Conservation (phyloP, 805 yeast genomes). For the Ogataea trehaloabstinens region DNA sequence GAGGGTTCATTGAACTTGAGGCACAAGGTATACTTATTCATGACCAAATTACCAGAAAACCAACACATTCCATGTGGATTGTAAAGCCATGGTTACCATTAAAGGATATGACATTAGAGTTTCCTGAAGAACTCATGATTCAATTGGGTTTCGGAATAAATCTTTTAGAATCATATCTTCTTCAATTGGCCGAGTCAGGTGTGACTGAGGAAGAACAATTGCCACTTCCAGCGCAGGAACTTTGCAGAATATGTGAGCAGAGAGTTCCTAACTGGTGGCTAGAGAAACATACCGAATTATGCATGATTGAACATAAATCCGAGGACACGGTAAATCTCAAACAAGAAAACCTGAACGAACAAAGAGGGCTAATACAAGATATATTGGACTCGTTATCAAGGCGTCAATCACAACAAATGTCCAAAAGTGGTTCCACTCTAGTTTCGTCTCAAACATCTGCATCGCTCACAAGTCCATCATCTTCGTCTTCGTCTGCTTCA, state of each 20-base stretch:
- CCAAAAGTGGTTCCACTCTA: conserved; percentile 16
- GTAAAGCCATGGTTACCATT: conserved; percentile 72
- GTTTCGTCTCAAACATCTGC: conserved; percentile 21
- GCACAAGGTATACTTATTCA: conserved; percentile 91
- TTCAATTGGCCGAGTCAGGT: conserved; percentile 60
- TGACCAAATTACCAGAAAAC: conserved; percentile 52
- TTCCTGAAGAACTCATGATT: conserved; percentile 69
- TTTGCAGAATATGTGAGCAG: conserved; percentile 91
- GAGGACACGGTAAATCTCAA: conserved; percentile 71
- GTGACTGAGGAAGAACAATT: conserved; percentile 60
- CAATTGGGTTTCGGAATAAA: conserved; percentile 88
- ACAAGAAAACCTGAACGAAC: conserved; percentile 79
- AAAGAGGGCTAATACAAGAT: conserved; percentile 47
- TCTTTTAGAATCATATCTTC: conserved; percentile 71
- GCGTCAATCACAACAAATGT: conserved; percentile 15
- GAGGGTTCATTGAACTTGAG: conserved; percentile 69
- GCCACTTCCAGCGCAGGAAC: conserved; percentile 77
- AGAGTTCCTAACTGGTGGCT: conserved; percentile 95
- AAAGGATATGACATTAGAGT: conserved; percentile 57
- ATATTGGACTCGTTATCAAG: conserved; percentile 40
- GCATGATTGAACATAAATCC: conserved; percentile 79
- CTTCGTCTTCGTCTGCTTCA: conserved; percentile 25
- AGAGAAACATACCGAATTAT: conserved; percentile 84
- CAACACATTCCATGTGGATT: conserved; percentile 91
- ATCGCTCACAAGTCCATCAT: conserved; percentile 13